phyloP scores from a whole-genome alignment of 2,329 filamentous ascomycete species.

The Nectriaceae sp. region DNA sequence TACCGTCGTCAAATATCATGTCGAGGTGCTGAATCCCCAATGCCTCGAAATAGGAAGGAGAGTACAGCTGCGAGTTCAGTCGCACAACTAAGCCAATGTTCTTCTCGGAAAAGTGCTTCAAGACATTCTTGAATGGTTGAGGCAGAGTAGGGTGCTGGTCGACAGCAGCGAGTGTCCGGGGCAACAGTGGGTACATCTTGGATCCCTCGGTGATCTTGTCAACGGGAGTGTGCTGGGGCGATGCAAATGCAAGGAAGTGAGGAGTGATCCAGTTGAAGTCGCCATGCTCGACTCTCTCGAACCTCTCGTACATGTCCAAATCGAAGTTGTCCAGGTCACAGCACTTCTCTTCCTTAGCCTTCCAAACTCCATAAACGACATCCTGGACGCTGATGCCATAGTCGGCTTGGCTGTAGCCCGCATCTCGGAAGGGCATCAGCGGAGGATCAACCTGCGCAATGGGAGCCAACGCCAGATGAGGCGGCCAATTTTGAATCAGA shows the following conservation, averaged over 20 bases:
- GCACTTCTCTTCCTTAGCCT: constrained; percentile 92
- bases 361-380: constrained; percentile 98
- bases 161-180: constrained; percentile 74
- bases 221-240: constrained; percentile 80
- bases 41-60: constrained; percentile 93
- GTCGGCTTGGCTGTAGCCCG: constrained; percentile 97
- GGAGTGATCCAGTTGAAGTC: constrained; percentile 99
- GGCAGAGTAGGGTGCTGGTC: constrained; percentile 71
- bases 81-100: constrained; percentile 93
- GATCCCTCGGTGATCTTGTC: constrained; percentile 72
- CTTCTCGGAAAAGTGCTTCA: constrained; percentile 83
- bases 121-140: constrained; percentile 91
- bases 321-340: constrained; percentile 93
- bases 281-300: constrained; percentile 93
- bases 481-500: constrained; percentile 95
- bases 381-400: constrained; percentile 96
- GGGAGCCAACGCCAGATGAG: constrained; percentile 90
- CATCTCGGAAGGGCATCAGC: constrained; percentile 97
- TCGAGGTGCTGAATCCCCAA: constrained; percentile 94
- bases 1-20: constrained; percentile 99
- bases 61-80: constrained; percentile 94
- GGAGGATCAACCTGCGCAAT: constrained; percentile 97
- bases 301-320: constrained; percentile 95
- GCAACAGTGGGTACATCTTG: constrained; percentile 72
- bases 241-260: constrained; percentile 93